phyloP scores from a whole-genome alignment of 1,284 basidiomycete species.

The Xerocomus amazonicus region DNA sequence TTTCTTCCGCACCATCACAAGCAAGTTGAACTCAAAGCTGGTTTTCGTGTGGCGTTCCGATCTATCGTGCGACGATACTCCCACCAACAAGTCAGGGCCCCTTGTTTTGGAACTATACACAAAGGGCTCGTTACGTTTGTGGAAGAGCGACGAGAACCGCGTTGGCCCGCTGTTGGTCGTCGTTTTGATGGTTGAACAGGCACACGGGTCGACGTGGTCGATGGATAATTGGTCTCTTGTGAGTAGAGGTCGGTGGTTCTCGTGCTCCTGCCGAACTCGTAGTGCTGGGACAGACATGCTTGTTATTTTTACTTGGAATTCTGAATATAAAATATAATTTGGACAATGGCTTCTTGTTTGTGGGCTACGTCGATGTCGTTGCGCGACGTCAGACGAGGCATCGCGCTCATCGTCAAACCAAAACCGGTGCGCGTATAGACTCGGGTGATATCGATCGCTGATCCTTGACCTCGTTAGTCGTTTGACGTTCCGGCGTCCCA shows the following conservation, averaged over 20 bases:
- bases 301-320: constrained; percentile 13
- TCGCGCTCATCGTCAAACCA: constrained; percentile 29
- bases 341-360: neutral
- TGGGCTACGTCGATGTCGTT: constrained; percentile 10
- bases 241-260: constrained; percentile 49
- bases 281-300: constrained; percentile 58
- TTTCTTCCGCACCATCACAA: neutral
- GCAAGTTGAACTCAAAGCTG: too few relatives aligned
- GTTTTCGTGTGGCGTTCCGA: too few relatives aligned
- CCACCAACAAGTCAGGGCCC: constrained; percentile 57
- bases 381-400: constrained; percentile 10
- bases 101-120: constrained; percentile 31
- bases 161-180: constrained; percentile 38
- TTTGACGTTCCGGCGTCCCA: constrained; percentile 26
- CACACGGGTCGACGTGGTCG: constrained; percentile 34
- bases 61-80: neutral
- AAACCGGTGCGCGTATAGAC: constrained; percentile 23
- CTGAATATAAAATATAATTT: neutral
- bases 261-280: constrained; percentile 40
- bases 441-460: neutral
- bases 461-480: constrained; percentile 10
- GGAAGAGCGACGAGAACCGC: constrained; percentile 41
- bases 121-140: constrained; percentile 56
- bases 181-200: constrained; percentile 48
- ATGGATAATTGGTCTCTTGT: constrained; percentile 40